These are phyloP conservation scores for Pholiota microspora DNA, from an alignment of 768 basidiomycete genomes.

Conservation along the genomic window DNA sequence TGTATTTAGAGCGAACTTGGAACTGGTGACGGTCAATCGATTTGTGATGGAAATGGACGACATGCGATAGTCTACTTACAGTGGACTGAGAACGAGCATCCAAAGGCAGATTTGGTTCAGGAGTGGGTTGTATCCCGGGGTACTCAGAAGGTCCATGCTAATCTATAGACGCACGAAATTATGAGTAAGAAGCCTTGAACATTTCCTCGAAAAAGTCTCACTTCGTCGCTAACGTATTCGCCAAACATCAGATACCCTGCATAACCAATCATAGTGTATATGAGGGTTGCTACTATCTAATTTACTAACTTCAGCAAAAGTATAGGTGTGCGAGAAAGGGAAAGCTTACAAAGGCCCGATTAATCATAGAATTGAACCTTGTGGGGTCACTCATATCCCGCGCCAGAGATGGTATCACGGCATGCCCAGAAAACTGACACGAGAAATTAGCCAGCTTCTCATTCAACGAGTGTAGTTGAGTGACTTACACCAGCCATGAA, in stretches of 20 bases:
- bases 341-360: conserved; percentile 76
- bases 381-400: conserved; percentile 86
- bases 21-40: conserved; percentile 38
- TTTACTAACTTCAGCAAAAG: no score
- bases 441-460: not conserved
- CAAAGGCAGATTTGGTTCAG: conserved; percentile 78
- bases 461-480: not conserved
- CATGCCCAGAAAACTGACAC: conserved; percentile 82
- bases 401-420: conserved; percentile 86
- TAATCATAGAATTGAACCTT: conserved; percentile 79
- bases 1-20: conserved; percentile 85
- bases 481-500: conserved; percentile 84
- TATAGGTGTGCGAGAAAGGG: not conserved
- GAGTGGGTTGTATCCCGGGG: conserved; percentile 64
- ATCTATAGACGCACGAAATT: conserved; percentile 49
- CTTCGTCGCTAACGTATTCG: conserved; percentile 74
- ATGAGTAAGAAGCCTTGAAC: no score
- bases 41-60: not conserved
- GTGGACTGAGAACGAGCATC: conserved; percentile 79
- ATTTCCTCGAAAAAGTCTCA: conserved; percentile 28
- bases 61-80: conserved; percentile 42
- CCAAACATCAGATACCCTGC: conserved; percentile 95
- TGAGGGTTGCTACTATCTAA: conserved; percentile 58
- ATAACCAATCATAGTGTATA: conserved; percentile 69
- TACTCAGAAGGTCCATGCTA: conserved; percentile 76